Evolutionary conservation across 305 asterid genomes (phyloP).

Genomic region (Fraxinus angustifolia): DNA sequence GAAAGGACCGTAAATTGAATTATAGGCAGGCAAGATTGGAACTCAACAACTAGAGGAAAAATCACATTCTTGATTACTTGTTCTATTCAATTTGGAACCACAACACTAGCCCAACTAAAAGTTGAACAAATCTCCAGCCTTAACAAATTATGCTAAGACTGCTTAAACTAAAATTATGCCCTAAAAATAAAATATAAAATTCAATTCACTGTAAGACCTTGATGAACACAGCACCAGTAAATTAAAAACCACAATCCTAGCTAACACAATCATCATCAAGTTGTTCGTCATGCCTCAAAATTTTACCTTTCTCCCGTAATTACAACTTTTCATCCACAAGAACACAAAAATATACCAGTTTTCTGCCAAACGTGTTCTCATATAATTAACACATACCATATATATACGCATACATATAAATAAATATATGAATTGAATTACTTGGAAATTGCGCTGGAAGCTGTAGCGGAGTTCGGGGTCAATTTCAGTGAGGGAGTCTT

Average conservation of each 20-base stretch:
- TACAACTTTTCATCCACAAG: conserved; percentile 1
- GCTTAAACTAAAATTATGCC: not conserved
- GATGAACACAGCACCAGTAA: not conserved
- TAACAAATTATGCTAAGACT: not conserved
- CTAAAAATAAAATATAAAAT: not conserved
- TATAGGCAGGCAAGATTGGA: not conserved
- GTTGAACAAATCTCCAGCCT: not conserved
- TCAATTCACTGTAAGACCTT: not conserved
- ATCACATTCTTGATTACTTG: not conserved
- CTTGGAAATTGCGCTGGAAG: conserved; percentile 53
- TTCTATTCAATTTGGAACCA: not conserved
- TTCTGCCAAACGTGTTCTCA: not conserved
- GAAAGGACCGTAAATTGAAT: not conserved
- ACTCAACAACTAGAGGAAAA: not conserved
- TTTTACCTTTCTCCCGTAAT: conserved; percentile 7
- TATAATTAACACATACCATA: not conserved
- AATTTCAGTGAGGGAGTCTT: conserved; percentile 31
- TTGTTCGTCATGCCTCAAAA: conserved; percentile 21
- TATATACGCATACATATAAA: not conserved
- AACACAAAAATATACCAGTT: not conserved
- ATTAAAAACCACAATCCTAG: not conserved
- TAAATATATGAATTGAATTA: not conserved
- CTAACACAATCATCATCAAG: conserved; percentile 19
- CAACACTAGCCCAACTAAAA: not conserved
- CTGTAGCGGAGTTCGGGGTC: conserved; percentile 51